Conservation (phyloP, 345 rosid species). For the Capsella bursapastoris region DNA sequence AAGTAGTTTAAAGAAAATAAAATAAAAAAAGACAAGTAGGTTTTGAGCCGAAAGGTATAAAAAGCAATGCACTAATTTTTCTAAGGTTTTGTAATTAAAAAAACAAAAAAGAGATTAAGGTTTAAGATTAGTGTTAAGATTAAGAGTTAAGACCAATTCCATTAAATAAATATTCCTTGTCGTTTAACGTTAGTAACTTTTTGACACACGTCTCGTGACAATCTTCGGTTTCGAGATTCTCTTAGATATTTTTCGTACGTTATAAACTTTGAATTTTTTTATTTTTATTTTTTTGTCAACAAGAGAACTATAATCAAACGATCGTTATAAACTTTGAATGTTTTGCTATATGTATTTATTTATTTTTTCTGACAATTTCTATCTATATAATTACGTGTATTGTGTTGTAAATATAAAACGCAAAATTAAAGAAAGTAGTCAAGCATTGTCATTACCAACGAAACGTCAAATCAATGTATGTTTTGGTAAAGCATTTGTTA, state of each 20-base stretch:
- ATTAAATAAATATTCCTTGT: slow-evolving; percentile 26
- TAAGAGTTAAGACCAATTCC: not conserved
- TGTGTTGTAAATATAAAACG: not conserved
- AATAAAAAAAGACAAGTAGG: slow-evolving; percentile 29
- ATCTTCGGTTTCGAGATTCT: slow-evolving; percentile 37
- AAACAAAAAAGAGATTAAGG: not conserved
- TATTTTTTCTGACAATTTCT: not conserved
- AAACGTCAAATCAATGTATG: not conserved
- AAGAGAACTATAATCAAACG: too few relatives aligned
- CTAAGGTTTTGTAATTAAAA: not conserved
- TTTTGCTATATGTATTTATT: not conserved
- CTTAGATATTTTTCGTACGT: slow-evolving; percentile 3
- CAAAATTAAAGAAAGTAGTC: not conserved
- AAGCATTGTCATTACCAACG: slow-evolving; percentile 17
- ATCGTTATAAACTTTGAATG: not conserved
- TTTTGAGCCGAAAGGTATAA: slow-evolving; percentile 34
- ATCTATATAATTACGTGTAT: not conserved
- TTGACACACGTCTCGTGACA: slow-evolving; percentile 40
- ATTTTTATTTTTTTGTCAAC: too few relatives aligned
- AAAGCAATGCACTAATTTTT: slow-evolving; percentile 21
- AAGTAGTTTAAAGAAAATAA: slow-evolving; percentile 4
- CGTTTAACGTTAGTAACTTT: slow-evolving; percentile 28
- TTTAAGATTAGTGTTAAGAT: slow-evolving; percentile 2
- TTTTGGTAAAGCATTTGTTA: not conserved
- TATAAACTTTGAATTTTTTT: not conserved